phyloP scores from a whole-genome alignment of 495 filamentous ascomycete species.

The Trichocladium uniseriatum region DNA sequence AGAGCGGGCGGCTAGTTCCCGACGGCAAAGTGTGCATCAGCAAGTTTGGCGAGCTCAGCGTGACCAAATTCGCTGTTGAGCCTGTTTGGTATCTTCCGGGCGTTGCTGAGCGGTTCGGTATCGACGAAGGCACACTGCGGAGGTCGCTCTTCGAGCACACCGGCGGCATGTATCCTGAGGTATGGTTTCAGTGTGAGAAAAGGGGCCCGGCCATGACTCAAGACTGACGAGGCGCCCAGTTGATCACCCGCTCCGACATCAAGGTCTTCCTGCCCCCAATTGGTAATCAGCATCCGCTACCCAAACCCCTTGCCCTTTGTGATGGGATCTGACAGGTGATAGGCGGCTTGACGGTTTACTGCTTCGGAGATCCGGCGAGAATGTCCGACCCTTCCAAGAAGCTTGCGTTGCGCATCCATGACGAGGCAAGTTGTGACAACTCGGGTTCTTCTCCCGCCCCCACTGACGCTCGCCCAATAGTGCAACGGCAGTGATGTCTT shows the following conservation, averaged over 20 bases:
- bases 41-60: slow-evolving; percentile 71
- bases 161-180: slow-evolving; percentile 81
- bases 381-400: slow-evolving; percentile 81
- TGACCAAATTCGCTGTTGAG: slow-evolving; percentile 95
- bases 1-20: slow-evolving; percentile 64
- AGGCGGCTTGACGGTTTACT: slow-evolving; percentile 93
- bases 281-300: slow-evolving; percentile 29
- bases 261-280: slow-evolving; percentile 96
- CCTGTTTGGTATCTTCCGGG: slow-evolving; percentile 95
- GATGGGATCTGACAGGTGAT: slow-evolving; percentile 20
- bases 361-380: slow-evolving; percentile 88
- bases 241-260: slow-evolving; percentile 88
- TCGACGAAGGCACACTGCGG: slow-evolving; percentile 81
- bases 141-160: slow-evolving; percentile 90
- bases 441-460: slow-evolving; percentile 2
- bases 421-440: slow-evolving; percentile 48
- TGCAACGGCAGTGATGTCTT: slow-evolving; percentile 98
- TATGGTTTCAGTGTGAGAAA: slow-evolving; percentile 6
- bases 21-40: slow-evolving; percentile 91
- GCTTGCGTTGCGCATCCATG: slow-evolving; percentile 85
- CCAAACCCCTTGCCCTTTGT: neutral
- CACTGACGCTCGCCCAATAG: slow-evolving; percentile 21
- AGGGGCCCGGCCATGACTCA: neutral
- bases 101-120: slow-evolving; percentile 89
- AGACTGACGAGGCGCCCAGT: slow-evolving; percentile 30